Evolutionary conservation across 2,329 filamentous ascomycete genomes (phyloP).

Genomic region (Xylariaceae sp.): DNA sequence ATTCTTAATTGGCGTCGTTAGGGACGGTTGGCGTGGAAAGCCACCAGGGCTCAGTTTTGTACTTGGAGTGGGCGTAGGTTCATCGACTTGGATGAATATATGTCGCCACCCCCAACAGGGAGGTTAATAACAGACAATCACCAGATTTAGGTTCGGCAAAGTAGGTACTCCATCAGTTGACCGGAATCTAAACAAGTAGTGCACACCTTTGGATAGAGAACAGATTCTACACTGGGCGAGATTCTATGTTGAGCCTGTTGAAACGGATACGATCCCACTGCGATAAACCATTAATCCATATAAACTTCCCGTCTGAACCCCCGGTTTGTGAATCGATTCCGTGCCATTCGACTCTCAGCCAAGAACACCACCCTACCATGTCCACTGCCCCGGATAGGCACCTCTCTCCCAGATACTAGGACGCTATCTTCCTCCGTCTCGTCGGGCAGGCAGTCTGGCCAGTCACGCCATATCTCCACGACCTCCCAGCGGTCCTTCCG

Average conservation of each 20-base stretch:
- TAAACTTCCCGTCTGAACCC: conserved; percentile 10
- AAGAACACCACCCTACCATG: conserved; percentile 43
- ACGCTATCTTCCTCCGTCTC: conserved; percentile 27
- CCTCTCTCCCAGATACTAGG: conserved; percentile 20
- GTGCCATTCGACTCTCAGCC: background rate
- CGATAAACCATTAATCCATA: background rate
- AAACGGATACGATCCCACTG: background rate
- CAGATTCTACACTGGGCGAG: background rate
- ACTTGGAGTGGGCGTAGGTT: background rate
- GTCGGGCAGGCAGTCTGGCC: conserved; percentile 41
- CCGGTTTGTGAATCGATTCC: conserved; percentile 7
- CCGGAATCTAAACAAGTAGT: too few relatives aligned
- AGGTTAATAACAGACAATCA: background rate
- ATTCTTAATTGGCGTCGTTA: background rate
- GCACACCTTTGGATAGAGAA: too few relatives aligned
- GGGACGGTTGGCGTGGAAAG: background rate
- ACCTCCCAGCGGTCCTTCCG: conserved; percentile 29
- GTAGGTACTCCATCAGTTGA: too few relatives aligned
- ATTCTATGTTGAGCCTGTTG: background rate
- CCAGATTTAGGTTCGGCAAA: too few relatives aligned
- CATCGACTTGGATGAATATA: background rate
- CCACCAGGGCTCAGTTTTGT: background rate
- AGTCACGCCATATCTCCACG: conserved; percentile 69
- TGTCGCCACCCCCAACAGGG: too few relatives aligned
- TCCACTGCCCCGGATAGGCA: conserved; percentile 44